Base-by-base conservation (phyloP, 2,329 filamentous ascomycete species). In the Dothideomycetes sp. region DNA sequence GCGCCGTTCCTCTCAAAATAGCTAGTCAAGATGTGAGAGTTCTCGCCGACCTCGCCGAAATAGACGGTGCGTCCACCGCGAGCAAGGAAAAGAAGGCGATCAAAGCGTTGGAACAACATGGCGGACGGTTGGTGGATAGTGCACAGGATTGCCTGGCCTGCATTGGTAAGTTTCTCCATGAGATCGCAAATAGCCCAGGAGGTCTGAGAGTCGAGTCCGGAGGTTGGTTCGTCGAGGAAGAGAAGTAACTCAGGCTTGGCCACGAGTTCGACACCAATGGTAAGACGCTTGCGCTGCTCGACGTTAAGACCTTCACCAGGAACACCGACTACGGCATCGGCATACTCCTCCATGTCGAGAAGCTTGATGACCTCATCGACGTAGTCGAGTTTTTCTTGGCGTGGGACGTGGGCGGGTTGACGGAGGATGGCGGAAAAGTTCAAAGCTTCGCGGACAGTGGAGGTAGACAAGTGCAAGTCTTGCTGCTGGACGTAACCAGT, bases 111-210 rank as follows among this genome's bases (percentile, higher is more conserved):
- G 68, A 95, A 94, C 38, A 95, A 72, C 73, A 94, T 87, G 24
- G 88, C 87, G 11, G 85, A 93, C n/a, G 89, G 89, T 61, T 96
- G 89, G 59, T 96, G 89, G 45, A 95, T 95, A 0, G 89, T 95
- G 65, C 87, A 94, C n/a, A 95, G 77, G 61, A 95, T 85, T 37
- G 89, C 88, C 58, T 93, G 86, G 12, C 89, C 88, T 46, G 79
- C 82, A 59, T 89, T 83, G 52, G 86, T 86, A 24, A 95, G 71
- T 62, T 93, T 94, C 61, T 93, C 82, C 31, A 96, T 73, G 9
- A 95, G 73, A 58, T 86, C 81, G 34, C 87, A 72, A 56, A 95
- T 94, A 47, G 85, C 84, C 85, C 86, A 95, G 1, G 87, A 89
- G 1, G 88, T 94, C 60, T 94, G 87, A 54, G 79, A 85, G 61